Evolutionary conservation across 352 stramenopile genomes (phyloP), one percentile per base, ranked within the genome.

Genomic region (Globisporangium apiculatum): DNA sequence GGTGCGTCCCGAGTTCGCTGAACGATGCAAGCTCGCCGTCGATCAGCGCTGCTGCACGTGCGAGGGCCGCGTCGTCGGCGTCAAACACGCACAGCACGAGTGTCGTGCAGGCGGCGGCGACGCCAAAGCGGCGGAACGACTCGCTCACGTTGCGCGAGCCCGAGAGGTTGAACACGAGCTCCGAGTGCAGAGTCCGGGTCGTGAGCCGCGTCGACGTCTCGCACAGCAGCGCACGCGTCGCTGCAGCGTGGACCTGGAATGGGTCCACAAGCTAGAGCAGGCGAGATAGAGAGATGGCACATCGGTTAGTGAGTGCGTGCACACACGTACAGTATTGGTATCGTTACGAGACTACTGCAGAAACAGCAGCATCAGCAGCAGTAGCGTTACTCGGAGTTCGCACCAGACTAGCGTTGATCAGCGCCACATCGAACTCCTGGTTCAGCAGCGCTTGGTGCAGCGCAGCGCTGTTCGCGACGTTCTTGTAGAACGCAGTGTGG

Each of bases 121-220:
- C 65, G 11, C 84, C 84, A 51, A 94, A 94, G 45, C 81, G 75
- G 17, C 79, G 83, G 53, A 94, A 89, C 42, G 84, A 92, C 61
- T 94, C 82, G 37, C 69, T 79, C 58, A 94, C 80, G 57, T 94
- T 92, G 65, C 83, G 81, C 48, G 80, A 86, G 40, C 82, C 82
- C 6, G 84, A 89, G 61, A 94, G 75, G 64, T 91, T 92, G 64
- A 92, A 94, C 51, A 94, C 83, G 17, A 94, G 67, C 70, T 94
- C 84, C 7, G 82, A 69, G 61, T 94, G 84, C 53, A 94, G 54
- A 50, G 71, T 88, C 65, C 84, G 88, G 57, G 84, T 89, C 15
- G 77, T 90, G 58, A 91, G 50, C 42, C 69, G 71, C 43, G 57
- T 68, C 9, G 68, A 71, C 53, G 77, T 72, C 48, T 88, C 79